A percentile compares a stretch with the other conserved stretches of the same genome.
Conservation (phyloP, 129 eudicot genomes). For the Helianthus tuberosus region DNA sequence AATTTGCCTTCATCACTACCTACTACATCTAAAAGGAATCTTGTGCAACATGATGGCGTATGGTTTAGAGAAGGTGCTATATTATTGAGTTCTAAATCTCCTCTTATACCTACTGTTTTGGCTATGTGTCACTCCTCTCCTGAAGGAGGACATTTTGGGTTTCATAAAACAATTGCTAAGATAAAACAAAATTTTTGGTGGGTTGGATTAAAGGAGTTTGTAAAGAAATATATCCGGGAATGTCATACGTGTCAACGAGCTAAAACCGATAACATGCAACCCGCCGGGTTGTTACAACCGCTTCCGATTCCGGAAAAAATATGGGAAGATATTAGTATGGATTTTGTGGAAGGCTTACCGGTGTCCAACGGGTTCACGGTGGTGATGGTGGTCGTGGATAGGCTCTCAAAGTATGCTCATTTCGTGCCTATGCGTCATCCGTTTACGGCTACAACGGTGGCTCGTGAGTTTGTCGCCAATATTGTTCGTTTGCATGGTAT, state of each 20-base stretch:
- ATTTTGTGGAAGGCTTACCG: not conserved
- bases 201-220: not conserved
- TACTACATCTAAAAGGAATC: too few relatives aligned
- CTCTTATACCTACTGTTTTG: not conserved
- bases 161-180: not conserved
- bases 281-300: not conserved
- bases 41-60: not conserved
- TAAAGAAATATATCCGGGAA: not conserved
- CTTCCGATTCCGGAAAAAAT: not conserved
- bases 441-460: not conserved
- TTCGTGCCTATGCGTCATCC: not conserved
- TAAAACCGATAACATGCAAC: not conserved
- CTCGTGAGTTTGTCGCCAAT: not conserved
- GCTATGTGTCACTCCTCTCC: not conserved
- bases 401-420: not conserved
- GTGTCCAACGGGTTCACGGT: not conserved
- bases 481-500: not conserved
- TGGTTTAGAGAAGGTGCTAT: not conserved
- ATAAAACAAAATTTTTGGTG: not conserved
- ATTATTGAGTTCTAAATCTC: not conserved
- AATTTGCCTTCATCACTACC: not conserved
- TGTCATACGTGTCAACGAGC: not conserved
- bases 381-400: not conserved
- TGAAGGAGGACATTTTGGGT: not conserved
- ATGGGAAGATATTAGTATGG: not conserved